Evolutionary conservation across 495 filamentous ascomycete genomes (phyloP).

Genomic region (Antarctomyces pellizariae): DNA sequence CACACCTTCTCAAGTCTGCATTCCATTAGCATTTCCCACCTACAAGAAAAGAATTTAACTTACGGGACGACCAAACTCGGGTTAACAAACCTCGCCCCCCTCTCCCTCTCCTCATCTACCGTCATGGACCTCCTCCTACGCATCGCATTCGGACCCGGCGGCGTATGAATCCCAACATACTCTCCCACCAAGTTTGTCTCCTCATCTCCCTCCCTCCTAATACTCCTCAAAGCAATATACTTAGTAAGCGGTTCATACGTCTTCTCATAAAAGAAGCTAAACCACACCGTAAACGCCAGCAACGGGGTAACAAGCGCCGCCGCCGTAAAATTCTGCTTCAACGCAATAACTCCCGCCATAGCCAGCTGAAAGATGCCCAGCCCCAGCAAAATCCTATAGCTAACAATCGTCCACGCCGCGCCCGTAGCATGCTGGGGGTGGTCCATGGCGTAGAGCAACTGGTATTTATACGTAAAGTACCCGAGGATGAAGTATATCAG

Average conservation of each 20-base stretch:
- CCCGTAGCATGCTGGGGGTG: constrained; percentile 90
- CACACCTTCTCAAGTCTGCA: constrained; percentile 24
- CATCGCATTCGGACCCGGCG: constrained; percentile 13
- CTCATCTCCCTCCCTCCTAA: constrained; percentile 30
- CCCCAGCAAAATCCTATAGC: constrained; percentile 66
- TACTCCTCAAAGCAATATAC: constrained; percentile 78
- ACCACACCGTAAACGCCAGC: constrained; percentile 59
- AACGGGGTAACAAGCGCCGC: constrained; percentile 56
- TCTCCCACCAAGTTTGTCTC: constrained; percentile 17
- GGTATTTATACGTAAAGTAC: constrained; percentile 92
- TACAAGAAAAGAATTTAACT: constrained; percentile 14
- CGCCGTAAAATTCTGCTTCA: constrained; percentile 43
- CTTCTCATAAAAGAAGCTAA: constrained; percentile 45
- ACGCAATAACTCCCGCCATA: constrained; percentile 67
- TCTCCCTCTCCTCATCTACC: constrained; percentile 44
- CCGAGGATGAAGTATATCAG: constrained; percentile 74
- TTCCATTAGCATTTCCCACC: constrained; percentile 8
- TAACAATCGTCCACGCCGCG: constrained; percentile 85
- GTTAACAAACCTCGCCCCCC: constrained; percentile 43
- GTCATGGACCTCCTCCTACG: constrained; percentile 23
- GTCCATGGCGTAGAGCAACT: constrained; percentile 95
- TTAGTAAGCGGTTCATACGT: constrained; percentile 70
- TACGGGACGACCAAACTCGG: constrained; percentile 45
- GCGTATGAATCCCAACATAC: constrained; percentile 15
- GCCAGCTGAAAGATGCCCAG: constrained; percentile 72